Conservation (phyloP, 306 rosid species). For the Medicago ruthenica region DNA sequence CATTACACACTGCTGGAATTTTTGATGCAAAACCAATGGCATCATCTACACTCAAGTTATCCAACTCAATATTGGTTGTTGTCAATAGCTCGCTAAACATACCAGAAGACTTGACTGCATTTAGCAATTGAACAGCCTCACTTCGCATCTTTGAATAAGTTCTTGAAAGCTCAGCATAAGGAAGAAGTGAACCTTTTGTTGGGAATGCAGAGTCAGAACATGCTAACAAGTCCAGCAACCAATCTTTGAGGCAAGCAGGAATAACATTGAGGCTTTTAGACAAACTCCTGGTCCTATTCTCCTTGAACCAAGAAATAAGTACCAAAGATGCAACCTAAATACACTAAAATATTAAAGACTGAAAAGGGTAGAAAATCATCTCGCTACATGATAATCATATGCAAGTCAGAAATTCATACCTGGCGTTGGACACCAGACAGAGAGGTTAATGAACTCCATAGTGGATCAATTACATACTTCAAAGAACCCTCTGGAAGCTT, state of each 20-base stretch:
- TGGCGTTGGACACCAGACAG: constrained; percentile 88
- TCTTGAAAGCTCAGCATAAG: constrained; percentile 89
- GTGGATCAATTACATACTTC: constrained; percentile 69
- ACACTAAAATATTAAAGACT: constrained; percentile 22
- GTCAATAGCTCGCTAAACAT: constrained; percentile 58
- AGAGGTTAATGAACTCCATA: constrained; percentile 76
- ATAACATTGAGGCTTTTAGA: constrained; percentile 46
- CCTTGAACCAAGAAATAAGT: constrained; percentile 93
- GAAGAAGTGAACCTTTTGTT: constrained; percentile 81
- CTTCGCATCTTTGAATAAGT: constrained; percentile 91
- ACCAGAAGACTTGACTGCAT: constrained; percentile 62
- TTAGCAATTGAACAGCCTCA: constrained; percentile 81
- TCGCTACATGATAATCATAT: not conserved
- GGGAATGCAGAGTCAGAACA: constrained; percentile 89
- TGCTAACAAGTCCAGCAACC: constrained; percentile 86
- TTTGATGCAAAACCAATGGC: constrained; percentile 88
- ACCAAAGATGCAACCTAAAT: constrained; percentile 89
- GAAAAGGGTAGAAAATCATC: constrained; percentile 27
- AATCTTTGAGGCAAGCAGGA: constrained; percentile 60
- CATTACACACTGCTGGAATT: constrained; percentile 61
- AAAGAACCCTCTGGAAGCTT: constrained; percentile 67
- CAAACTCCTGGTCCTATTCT: constrained; percentile 49
- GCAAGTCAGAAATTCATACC: constrained; percentile 55
- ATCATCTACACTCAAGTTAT: constrained; percentile 77
- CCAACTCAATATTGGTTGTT: constrained; percentile 59